These are phyloP conservation scores for Samsoniella hepiali DNA, from an alignment of 2,329 filamentous ascomycete species.

Conservation along the genomic window DNA sequence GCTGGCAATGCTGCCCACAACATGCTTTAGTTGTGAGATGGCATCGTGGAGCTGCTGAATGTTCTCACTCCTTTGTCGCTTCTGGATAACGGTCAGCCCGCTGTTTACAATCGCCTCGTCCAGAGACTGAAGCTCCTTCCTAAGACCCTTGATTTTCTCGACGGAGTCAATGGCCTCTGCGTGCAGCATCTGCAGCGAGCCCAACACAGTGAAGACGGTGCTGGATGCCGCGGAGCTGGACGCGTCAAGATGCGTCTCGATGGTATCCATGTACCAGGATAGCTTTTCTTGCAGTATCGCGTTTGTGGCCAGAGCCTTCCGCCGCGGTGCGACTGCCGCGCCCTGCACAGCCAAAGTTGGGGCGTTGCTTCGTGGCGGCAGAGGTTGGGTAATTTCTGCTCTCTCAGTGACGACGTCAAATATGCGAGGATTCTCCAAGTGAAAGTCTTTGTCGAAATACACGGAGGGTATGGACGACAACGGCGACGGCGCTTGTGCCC, in stretches of 20 bases:
- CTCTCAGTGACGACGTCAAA: background rate
- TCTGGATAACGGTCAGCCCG: conserved; percentile 49
- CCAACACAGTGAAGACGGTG: conserved; percentile 43
- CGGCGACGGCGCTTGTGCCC: background rate
- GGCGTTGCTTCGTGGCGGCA: background rate
- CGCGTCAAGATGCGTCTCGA: conserved; percentile 93
- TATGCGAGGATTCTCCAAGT: background rate
- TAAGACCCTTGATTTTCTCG: conserved; percentile 73
- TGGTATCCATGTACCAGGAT: conserved; percentile 99
- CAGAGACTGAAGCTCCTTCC: conserved; percentile 74
- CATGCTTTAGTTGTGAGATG: background rate
- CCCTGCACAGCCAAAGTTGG: no score
- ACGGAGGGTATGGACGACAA: background rate
- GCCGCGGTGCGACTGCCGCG: conserved; percentile 39
- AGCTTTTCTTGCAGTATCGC: conserved; percentile 97
- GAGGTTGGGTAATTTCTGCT: background rate
- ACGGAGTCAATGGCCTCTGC: conserved; percentile 91
- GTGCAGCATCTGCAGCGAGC: conserved; percentile 85
- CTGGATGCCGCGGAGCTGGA: conserved; percentile 60
- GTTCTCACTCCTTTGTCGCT: background rate
- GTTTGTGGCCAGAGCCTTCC: conserved; percentile 90
- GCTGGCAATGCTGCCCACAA: background rate
- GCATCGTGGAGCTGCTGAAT: background rate
- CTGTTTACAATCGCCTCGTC: conserved; percentile 83
- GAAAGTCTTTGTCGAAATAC: background rate